These are phyloP conservation scores for Fusarium euwallaceae DNA, from an alignment of 2,329 filamentous ascomycete genomes.

Conservation along the genomic window DNA sequence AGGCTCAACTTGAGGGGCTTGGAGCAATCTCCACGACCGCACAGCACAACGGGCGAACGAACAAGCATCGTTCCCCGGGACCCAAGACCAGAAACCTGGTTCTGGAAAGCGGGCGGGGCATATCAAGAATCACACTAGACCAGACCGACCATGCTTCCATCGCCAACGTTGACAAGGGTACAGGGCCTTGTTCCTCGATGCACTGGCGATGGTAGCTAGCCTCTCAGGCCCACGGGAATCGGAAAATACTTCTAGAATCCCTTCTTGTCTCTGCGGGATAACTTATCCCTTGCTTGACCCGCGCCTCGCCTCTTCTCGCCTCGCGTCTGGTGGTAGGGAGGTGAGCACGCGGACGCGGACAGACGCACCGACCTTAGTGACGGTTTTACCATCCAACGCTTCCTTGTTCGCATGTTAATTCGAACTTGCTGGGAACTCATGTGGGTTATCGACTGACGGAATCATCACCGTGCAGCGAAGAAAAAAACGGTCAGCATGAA, in stretches of 20 bases:
- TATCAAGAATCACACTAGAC: conserved; percentile 15
- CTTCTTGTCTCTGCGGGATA: neutral
- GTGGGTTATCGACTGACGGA: conserved; percentile 39
- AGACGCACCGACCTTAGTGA: conserved; percentile 14
- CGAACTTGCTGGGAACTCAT: conserved; percentile 7
- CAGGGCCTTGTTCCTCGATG: conserved; percentile 4
- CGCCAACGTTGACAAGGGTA: conserved; percentile 5
- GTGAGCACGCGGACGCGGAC: conserved; percentile 10
- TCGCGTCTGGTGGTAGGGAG: neutral
- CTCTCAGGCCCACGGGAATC: neutral
- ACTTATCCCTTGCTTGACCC: neutral
- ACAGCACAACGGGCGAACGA: neutral
- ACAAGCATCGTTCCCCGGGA: neutral
- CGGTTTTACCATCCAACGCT: conserved; percentile 7
- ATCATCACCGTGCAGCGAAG: neutral
- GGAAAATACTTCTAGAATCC: conserved; percentile 14
- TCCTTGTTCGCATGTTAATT: conserved; percentile 14
- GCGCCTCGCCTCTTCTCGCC: neutral
- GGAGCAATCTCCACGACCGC: neutral
- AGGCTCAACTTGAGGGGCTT: neutral
- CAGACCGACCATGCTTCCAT: conserved; percentile 7
- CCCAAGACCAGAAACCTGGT: conserved; percentile 2
- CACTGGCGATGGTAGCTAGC: neutral
- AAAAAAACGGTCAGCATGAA: conserved; percentile 1
- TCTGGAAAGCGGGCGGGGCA: neutral